A percentile compares a stretch with the other conserved stretches of the same genome.
phyloP scores from a whole-genome alignment of 108 stramenopile species.

The Cyclotella choctawhatcheeana region DNA sequence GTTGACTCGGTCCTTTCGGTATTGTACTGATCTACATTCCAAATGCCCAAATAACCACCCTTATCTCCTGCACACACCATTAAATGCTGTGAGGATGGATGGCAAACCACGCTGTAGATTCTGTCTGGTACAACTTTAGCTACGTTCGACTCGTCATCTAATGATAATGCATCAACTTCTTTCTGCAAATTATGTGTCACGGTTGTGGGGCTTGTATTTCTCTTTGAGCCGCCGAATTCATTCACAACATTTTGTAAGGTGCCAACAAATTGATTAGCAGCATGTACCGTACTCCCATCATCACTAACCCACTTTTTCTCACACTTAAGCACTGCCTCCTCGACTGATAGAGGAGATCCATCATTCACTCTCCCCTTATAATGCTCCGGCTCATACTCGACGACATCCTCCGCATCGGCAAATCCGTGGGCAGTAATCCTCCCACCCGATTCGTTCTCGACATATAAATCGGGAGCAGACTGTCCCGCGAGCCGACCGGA shows the following conservation, averaged over 20 bases:
- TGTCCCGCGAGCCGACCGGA: constrained; percentile 57
- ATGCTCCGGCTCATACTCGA: constrained; percentile 8
- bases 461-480: constrained; percentile 46
- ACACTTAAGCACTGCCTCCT: constrained; percentile 57
- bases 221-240: constrained; percentile 4
- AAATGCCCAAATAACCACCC: constrained; percentile 70
- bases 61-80: constrained; percentile 82
- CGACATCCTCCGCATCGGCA: not conserved
- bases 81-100: constrained; percentile 64
- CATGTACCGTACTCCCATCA: constrained; percentile 23
- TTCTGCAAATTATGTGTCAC: constrained; percentile 14
- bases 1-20: not conserved
- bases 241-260: constrained; percentile 13
- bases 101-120: constrained; percentile 70
- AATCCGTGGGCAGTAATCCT: constrained; percentile 23
- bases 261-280: constrained; percentile 49
- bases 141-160: constrained; percentile 44
- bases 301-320: constrained; percentile 69
- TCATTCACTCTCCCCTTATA: constrained; percentile 76
- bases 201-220: not conserved
- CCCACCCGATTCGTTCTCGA: constrained; percentile 52
- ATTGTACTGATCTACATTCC: constrained; percentile 67
- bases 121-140: constrained; percentile 84
- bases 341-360: constrained; percentile 61
- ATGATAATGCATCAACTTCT: constrained; percentile 51